phyloP scores from a whole-genome alignment of 306 rosid species.

The Neltuma alba region DNA sequence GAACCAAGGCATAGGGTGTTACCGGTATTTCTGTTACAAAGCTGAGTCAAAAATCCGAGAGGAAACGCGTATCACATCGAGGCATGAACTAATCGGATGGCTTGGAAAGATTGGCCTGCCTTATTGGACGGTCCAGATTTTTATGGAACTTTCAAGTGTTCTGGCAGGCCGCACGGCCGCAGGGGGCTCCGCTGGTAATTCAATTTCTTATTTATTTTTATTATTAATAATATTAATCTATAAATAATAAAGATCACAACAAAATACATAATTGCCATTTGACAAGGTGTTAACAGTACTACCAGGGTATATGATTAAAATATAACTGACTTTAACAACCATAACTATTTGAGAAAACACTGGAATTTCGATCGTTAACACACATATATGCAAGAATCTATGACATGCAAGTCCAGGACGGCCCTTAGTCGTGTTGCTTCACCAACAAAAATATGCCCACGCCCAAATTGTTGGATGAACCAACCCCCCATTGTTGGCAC shows the following conservation, averaged over 20 bases:
- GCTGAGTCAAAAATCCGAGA: constrained; percentile 16
- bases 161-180: no score
- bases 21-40: constrained; percentile 57
- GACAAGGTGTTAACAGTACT: no score
- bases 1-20: neutral
- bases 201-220: neutral
- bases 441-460: neutral
- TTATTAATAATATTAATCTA: no score
- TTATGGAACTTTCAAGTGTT: neutral
- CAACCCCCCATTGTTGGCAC: neutral
- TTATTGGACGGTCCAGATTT: constrained; percentile 33
- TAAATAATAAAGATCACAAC: no score
- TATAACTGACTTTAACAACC: neutral
- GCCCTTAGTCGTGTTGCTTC: neutral
- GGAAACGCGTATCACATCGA: constrained; percentile 43
- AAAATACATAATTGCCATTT: no score
- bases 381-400: neutral
- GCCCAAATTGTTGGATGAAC: neutral
- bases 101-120: neutral
- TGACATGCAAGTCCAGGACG: neutral
- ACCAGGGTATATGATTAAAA: no score
- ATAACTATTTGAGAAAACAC: neutral
- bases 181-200: neutral
- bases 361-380: neutral
- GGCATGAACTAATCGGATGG: constrained; percentile 28